Evolutionary conservation across 2,329 filamentous ascomycete genomes (phyloP).

Genomic region (Graphilbum fragrans): DNA sequence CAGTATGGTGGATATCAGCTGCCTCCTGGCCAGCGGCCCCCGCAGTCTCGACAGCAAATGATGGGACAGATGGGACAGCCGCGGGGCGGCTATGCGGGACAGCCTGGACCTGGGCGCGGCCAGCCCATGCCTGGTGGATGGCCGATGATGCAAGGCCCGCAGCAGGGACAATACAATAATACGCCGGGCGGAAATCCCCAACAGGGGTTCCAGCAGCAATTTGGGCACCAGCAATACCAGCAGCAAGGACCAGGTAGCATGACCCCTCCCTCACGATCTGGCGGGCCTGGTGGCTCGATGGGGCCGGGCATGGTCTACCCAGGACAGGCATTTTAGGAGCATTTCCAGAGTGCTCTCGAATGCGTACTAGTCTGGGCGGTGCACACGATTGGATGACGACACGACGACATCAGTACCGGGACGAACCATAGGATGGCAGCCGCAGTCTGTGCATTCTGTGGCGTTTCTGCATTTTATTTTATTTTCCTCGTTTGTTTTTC

Average conservation of each 20-base stretch:
- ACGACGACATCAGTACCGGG: background rate
- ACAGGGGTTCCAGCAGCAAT: background rate
- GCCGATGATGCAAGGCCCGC: slow-evolving; percentile 4
- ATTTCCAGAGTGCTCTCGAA: background rate
- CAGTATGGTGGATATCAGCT: slow-evolving; percentile 10
- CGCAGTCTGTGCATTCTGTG: no score
- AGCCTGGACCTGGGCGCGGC: background rate
- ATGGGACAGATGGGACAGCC: slow-evolving; percentile 9
- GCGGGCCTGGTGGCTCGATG: no score
- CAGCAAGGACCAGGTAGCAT: slow-evolving; percentile 14
- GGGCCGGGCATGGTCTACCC: slow-evolving; percentile 15
- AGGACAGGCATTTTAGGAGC: slow-evolving; percentile 20
- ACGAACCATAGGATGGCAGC: background rate
- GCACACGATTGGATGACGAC: slow-evolving; percentile 1
- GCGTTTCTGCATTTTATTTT: no score
- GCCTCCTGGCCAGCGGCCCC: slow-evolving; percentile 10
- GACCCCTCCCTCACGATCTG: slow-evolving; percentile 3
- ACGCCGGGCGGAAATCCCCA: background rate
- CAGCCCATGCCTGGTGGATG: slow-evolving; percentile 3
- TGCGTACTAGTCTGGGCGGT: no score
- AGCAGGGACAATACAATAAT: slow-evolving; percentile 7
- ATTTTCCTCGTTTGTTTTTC: no score
- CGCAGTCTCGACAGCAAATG: slow-evolving; percentile 3
- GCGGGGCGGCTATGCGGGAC: background rate
- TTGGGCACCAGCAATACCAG: background rate